A percentile compares a stretch with the other conserved stretches of the same genome.
phyloP scores from a whole-genome alignment of 1,284 basidiomycete genomes.

The Heterobasidion occidentale region DNA sequence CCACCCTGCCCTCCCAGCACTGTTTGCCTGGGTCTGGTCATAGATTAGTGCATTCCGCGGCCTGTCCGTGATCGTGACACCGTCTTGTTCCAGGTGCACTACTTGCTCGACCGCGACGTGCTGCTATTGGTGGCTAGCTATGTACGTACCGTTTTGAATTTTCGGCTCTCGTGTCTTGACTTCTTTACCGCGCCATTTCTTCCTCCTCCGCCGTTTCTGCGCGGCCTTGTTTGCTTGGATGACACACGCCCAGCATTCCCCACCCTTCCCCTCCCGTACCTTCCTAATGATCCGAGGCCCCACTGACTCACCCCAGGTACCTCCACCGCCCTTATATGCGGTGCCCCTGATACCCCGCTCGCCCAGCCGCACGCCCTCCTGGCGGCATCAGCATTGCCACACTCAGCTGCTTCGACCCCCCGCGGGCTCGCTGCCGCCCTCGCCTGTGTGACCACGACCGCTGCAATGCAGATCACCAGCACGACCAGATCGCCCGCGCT shows the following conservation, averaged over 20 bases:
- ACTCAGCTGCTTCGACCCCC: constrained; percentile 38
- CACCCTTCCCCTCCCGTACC: neutral
- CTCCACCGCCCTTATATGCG: constrained; percentile 51
- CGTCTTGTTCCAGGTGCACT: constrained; percentile 37
- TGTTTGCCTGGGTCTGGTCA: constrained; percentile 36
- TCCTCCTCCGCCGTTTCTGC: neutral
- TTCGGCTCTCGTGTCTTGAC: neutral
- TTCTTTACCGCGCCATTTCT: neutral
- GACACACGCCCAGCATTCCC: neutral
- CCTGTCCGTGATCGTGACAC: constrained; percentile 45
- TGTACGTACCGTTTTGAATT: constrained; percentile 21
- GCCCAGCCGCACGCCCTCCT: constrained; percentile 53
- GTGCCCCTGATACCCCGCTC: constrained; percentile 49
- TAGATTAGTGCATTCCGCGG: constrained; percentile 49
- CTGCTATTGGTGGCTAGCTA: constrained; percentile 44
- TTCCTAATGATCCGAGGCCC: neutral
- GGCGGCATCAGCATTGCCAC: constrained; percentile 49
- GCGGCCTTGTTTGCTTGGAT: neutral
- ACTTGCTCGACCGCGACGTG: constrained; percentile 39
- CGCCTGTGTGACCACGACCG: constrained; percentile 39
- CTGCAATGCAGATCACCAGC: constrained; percentile 47
- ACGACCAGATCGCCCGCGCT: constrained; percentile 57
- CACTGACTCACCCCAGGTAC: constrained; percentile 31
- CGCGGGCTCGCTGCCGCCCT: constrained; percentile 52
- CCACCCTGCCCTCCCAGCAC: constrained; percentile 22